Conservation (phyloP, 306 rosid species). For the Dalbergia cochinchinensis region DNA sequence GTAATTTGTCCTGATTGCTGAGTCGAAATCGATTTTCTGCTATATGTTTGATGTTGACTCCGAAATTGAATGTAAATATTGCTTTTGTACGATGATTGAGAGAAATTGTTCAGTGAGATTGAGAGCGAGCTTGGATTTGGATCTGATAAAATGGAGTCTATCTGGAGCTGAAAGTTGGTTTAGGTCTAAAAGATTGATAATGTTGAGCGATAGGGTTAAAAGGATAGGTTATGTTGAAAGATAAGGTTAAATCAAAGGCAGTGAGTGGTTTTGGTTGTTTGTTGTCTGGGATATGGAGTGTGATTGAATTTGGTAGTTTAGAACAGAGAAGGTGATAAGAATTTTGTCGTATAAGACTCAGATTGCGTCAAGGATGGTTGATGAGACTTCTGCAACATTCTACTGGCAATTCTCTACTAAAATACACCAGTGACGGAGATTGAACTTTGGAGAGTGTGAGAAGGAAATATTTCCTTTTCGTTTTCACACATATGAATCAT, state of each 20-base stretch:
- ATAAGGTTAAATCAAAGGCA: background rate
- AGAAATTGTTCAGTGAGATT: background rate
- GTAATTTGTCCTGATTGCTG: constrained; percentile 9
- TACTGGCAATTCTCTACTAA: background rate
- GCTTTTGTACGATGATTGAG: constrained; percentile 7
- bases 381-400: constrained; percentile 10
- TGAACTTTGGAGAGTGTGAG: background rate
- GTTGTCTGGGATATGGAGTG: background rate
- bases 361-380: background rate
- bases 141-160: constrained; percentile 24
- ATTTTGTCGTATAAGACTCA: background rate
- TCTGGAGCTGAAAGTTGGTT: constrained; percentile 5
- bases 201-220: constrained; percentile 8
- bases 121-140: constrained; percentile 35
- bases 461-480: background rate
- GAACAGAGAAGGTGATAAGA: constrained; percentile 14
- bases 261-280: too few relatives aligned
- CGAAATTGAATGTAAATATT: constrained; percentile 12
- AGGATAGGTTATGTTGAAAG: background rate
- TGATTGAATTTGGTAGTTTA: constrained; percentile 1
- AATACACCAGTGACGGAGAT: background rate
- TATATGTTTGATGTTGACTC: background rate
- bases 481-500: constrained; percentile 7
- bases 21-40: background rate
- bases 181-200: constrained; percentile 5